Conservation (phyloP, 176 grass and related monocot species). For the Olyra latifolia region DNA sequence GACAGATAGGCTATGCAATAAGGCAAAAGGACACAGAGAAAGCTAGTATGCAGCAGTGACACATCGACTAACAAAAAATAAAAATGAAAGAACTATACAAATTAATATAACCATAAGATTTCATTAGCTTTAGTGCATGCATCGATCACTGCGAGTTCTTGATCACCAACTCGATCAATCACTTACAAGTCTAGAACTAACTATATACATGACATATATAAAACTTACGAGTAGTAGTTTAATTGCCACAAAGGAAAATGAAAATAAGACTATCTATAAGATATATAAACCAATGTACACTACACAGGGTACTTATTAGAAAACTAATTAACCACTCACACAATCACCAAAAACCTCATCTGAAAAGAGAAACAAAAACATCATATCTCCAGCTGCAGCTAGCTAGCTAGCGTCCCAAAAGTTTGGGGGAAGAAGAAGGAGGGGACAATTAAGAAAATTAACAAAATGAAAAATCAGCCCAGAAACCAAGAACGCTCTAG, state of each 20-base stretch:
- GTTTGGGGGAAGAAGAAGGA: background rate
- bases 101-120: no score
- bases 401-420: background rate
- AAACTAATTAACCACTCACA: background rate
- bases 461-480: background rate
- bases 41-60: background rate
- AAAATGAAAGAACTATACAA: no score
- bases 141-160: no score
- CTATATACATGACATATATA: no score
- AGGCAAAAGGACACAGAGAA: background rate
- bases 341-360: background rate
- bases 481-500: background rate
- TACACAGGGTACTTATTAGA: background rate
- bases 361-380: background rate
- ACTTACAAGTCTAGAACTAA: background rate
- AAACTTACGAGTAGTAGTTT: no score
- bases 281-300: no score
- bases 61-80: background rate
- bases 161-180: no score
- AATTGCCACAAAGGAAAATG: no score
- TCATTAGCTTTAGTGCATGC: no score
- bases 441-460: background rate
- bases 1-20: conserved; percentile 15
- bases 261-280: no score
- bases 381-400: background rate